Base-by-base conservation (phyloP, 192 early-diverging fungal genomes). In the Glomus cerebriforme region DNA sequence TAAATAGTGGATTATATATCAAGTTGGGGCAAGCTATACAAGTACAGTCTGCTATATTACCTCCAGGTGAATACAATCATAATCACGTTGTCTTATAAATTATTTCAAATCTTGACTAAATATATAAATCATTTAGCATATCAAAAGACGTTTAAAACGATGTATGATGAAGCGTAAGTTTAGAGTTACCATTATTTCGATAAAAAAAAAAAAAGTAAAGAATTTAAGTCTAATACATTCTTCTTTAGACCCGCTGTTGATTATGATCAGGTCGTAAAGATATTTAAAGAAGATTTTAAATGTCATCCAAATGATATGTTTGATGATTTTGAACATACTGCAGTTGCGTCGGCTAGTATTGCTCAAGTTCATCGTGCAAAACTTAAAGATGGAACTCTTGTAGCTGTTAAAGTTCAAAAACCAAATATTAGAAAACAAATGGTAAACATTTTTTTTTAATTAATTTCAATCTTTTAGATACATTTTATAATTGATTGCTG, bases 351-450 rank as follows among this genome's bases (percentile, higher is more conserved):
- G 8, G 97, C 97, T 0, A 97, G 95, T n/a, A 94, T 98, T 66
- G 97, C 96, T 0, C 96, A 97, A 79, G 97, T 98, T 7, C 97
- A 98, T 77, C 88, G 87, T n/a, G 95, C 94, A 2, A 88, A 81
- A 24, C 81, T 95, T 9, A 84, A 86, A n/a, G 88, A 88, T 49
- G 91, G 92, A 13, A 88, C 89, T 12, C 66, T 73, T 0, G 95
- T 98, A 7, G 97, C 97, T 0, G 95, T 98, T 32, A 98, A 98
- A 86, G 86, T 98, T 6, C 97, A 98, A 77, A 98, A 97, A 77
- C 97, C 96, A 0, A 93, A 92, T 77, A 96, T 98, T 45, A 81
- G 78, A 65, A 79, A 88, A 37, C 97, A 98, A 83, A 95, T 97
- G 32, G 90, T 87, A 39, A 68, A n/a, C 3, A n/a, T 22, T n/a